Conservation (phyloP, 768 basidiomycete species). For the Lactarius tabidus region DNA sequence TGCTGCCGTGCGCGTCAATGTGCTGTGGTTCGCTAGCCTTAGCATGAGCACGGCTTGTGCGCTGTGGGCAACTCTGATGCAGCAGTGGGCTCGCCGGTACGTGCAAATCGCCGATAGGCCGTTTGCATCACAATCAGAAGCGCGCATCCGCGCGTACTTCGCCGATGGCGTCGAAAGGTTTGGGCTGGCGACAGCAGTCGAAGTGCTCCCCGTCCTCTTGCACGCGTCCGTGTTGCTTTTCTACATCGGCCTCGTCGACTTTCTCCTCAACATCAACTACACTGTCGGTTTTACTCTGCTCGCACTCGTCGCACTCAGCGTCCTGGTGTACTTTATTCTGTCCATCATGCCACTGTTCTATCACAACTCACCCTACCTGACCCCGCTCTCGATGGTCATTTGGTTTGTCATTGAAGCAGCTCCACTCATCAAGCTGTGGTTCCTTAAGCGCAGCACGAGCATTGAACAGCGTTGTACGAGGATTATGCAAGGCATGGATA, state of each 20-base stretch:
- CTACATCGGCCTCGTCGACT: conserved; percentile 20
- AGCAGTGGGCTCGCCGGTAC: conserved; percentile 22
- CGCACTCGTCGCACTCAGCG: not conserved
- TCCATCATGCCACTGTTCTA: conserved; percentile 17
- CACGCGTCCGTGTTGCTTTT: conserved; percentile 23
- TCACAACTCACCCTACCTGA: conserved; percentile 21
- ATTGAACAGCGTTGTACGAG: not conserved
- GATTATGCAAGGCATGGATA: conserved; percentile 11
- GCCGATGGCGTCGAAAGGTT: conserved; percentile 17
- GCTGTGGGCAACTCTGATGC: conserved; percentile 23
- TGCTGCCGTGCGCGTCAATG: conserved; percentile 19
- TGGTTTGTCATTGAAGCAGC: conserved; percentile 4
- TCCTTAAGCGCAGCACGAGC: not conserved
- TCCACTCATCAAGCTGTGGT: conserved; percentile 9
- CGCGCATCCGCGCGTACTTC: conserved; percentile 20
- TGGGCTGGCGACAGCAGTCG: conserved; percentile 15
- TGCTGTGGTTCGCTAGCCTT: conserved; percentile 21
- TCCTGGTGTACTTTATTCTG: conserved; percentile 6
- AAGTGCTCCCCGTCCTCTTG: conserved; percentile 22
- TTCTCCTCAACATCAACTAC: conserved; percentile 15
- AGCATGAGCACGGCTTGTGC: conserved; percentile 17
- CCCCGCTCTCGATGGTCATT: conserved; percentile 15
- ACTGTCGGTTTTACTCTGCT: conserved; percentile 10
- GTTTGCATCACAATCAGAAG: conserved; percentile 12
- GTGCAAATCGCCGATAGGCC: conserved; percentile 17